Evolutionary conservation across 2,329 filamentous ascomycete species (phyloP).

Genomic region (Neoscytalidium dimidiatum): DNA sequence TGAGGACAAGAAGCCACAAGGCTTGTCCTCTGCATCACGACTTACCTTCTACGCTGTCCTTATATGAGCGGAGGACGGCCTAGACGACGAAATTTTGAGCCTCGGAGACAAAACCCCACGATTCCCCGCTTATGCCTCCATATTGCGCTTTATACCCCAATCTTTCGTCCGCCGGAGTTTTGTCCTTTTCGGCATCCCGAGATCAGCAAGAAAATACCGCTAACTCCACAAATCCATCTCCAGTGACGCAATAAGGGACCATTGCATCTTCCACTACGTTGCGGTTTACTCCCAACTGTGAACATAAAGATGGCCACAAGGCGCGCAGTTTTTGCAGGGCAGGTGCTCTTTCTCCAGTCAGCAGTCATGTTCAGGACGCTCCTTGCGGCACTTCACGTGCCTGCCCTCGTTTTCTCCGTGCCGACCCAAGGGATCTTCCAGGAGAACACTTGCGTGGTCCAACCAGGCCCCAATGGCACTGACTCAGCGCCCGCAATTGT

Average conservation of each 20-base stretch:
- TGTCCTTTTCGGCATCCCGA: neutral
- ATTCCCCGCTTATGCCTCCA: too few relatives aligned
- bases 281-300: neutral
- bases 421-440: neutral
- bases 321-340: neutral
- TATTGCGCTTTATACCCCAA: neutral
- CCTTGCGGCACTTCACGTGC: neutral
- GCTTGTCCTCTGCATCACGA: neutral
- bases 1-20: neutral
- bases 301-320: neutral
- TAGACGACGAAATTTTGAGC: neutral
- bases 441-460: neutral
- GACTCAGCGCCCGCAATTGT: constrained; percentile 28
- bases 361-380: neutral
- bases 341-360: neutral
- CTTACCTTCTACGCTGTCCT: too few relatives aligned
- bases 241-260: neutral
- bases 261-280: neutral
- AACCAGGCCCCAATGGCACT: constrained; percentile 2
- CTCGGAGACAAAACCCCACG: neutral
- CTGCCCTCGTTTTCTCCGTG: neutral
- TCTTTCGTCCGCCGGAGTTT: neutral
- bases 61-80: too few relatives aligned
- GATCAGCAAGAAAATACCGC: neutral
- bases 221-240: neutral